A percentile compares a stretch with the other conserved stretches of the same genome.
phyloP scores from a whole-genome alignment of 495 filamentous ascomycete species.

The Bacidia rubella region DNA sequence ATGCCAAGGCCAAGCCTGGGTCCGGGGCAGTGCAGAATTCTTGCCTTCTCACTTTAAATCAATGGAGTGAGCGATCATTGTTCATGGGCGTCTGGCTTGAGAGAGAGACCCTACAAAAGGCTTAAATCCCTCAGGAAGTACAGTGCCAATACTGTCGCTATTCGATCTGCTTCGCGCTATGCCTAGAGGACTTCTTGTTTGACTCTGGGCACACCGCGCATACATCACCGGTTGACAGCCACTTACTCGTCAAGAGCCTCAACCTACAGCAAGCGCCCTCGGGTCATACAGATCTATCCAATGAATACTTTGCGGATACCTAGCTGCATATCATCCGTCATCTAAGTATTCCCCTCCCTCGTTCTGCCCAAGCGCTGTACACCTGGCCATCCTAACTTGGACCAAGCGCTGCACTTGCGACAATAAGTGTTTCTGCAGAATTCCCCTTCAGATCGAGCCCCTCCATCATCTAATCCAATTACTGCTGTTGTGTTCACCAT shows the following conservation, averaged over 20 bases:
- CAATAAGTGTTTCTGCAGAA: neutral
- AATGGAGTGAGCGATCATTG: neutral
- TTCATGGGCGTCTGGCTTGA: neutral
- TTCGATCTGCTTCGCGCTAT: neutral
- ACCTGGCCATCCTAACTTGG: neutral
- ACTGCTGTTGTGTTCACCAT: neutral
- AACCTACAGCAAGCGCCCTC: neutral
- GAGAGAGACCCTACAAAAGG: neutral
- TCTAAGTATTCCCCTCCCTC: neutral
- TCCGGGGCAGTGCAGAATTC: conserved; percentile 1
- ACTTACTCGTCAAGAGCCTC: neutral
- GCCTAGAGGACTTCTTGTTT: conserved; percentile 5
- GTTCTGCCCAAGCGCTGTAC: conserved; percentile 1
- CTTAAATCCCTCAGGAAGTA: neutral
- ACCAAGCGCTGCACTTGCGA: neutral
- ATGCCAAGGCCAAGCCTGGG: neutral
- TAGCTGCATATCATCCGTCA: neutral
- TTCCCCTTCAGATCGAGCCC: neutral
- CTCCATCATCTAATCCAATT: too few species aligned
- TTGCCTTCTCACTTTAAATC: conserved; percentile 2
- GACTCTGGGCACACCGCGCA: neutral
- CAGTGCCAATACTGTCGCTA: conserved; percentile 1
- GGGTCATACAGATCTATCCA: neutral
- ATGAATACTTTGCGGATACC: neutral
- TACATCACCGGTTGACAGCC: neutral